Evolutionary conservation across 1,284 basidiomycete species (phyloP), one percentile per base, ranked within the genome.

Genomic region (Malassezia caprae): DNA sequence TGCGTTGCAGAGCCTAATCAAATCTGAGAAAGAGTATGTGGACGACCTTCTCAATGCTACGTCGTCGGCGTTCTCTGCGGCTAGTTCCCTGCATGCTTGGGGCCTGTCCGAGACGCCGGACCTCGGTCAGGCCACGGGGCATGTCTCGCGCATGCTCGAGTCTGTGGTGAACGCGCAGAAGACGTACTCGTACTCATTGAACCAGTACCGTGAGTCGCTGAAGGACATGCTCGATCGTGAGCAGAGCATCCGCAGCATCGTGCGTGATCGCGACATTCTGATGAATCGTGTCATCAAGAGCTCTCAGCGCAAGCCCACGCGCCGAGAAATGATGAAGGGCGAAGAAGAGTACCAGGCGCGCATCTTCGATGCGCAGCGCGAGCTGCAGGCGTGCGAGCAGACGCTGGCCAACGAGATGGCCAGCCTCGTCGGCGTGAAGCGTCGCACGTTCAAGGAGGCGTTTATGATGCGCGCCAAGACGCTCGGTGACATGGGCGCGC

Each of bases 141-240:
- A 60, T 23, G 70, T 77, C 40, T 60, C 74, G 24, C 66, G 69
- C 34, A 68, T 75, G 50, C 66, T 77, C 48, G 62, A 62, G 2
- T 65, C 68, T 4, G 68, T 65, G 17, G 65, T 75, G 21, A 70
- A 73, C 23, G 67, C 75, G 7, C 76, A 76, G 59, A 65, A 67
- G 27, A 69, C 69, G 24, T 76, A 77, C 58, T 67, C 75, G 11
- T 65, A 69, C 44, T 69, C 75, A 17, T 68, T 77, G 48, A 61
- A 71, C 27, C 61, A 69, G 47, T 77, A 76, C 61, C 72, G 76
- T 43, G 63, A 63, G n/a, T 69, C 73, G 17, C 68, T 77, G 57
- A 76, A 76, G 59, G 76, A 77, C 52, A 73, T 77, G 23, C 68
- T 75, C 42, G 76, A 75, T 27, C 72, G 76, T 44, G 76, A 77